These are phyloP conservation scores for Wallacemonas sp. DNA, from an alignment of 208 protist species.

Conservation along the genomic window DNA sequence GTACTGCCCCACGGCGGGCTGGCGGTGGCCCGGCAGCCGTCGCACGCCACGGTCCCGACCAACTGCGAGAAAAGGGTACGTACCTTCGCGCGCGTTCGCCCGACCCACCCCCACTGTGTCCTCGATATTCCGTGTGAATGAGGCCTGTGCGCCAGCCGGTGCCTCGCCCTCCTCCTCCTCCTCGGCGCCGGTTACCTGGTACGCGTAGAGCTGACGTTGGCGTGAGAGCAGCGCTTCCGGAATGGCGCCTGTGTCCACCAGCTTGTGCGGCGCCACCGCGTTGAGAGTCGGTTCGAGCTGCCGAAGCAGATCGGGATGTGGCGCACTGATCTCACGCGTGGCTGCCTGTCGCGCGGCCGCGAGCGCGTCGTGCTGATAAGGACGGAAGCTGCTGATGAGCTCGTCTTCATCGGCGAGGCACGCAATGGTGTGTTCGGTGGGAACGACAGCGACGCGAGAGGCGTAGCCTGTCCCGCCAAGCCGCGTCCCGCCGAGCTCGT, in stretches of 20 bases:
- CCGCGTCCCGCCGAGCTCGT: conserved; percentile 57
- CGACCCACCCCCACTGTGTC: neutral
- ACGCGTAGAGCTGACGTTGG: neutral
- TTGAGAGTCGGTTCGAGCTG: conserved; percentile 50
- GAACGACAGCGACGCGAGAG: conserved; percentile 60
- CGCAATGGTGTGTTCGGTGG: conserved; percentile 45
- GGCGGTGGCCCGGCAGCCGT: conserved; percentile 37
- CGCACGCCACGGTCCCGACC: conserved; percentile 16
- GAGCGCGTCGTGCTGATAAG: conserved; percentile 70
- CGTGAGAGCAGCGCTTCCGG: conserved; percentile 23
- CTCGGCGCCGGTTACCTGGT: too few species aligned
- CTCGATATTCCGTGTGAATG: too few species aligned
- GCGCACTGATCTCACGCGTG: conserved; percentile 39
- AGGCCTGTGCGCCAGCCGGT: too few species aligned
- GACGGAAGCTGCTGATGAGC: conserved; percentile 81
- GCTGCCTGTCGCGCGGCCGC: conserved; percentile 37
- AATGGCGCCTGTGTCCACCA: conserved; percentile 63
- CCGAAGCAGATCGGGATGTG: conserved; percentile 66
- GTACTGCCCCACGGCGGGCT: conserved; percentile 74
- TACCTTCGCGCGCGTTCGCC: conserved; percentile 13
- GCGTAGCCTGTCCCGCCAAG: conserved; percentile 63
- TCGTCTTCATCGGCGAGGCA: conserved; percentile 77
- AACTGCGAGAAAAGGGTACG: conserved; percentile 45
- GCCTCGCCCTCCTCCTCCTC: conserved; percentile 5
- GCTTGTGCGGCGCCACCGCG: conserved; percentile 18